Evolutionary conservation across 805 yeast species (phyloP), one percentile per base, ranked within the genome.

Genomic region (Wickerhamomyces rabaulensis): DNA sequence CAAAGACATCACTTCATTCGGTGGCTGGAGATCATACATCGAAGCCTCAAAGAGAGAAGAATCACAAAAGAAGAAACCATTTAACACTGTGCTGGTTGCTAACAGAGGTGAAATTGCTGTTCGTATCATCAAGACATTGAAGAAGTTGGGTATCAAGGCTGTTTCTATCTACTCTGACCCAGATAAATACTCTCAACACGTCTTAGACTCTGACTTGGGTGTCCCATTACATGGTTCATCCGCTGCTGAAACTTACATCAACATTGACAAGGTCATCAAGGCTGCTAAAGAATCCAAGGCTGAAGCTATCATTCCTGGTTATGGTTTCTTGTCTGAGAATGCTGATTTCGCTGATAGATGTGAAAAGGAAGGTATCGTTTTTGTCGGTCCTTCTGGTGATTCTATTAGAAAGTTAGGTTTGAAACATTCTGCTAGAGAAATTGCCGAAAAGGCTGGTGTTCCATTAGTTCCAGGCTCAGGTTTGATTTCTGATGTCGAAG

Each of bases 391-490:
- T 16, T 75, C 92, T 15, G 97, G 97, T 44, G 90, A 87, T 50
- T 91, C 96, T 9, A 94, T 92, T 61, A 76, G 96, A 64, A 82
- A 83, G 58, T 75, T 92, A 43, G 99, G 99, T 40, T 75, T 94
- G 55, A 92, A 92, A 71, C 99, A 94, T 64, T 90, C 97, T 42
- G 99, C 99, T 9, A 82, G 98, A 69, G 94, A 83, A 61, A 88
- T 94, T 53, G 99, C 99, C 20, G 78, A 77, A 54, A 74, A 74
- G 41, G 98, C 98, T n/a, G 83, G 84, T 39, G 98, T 92, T 43
- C 99, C 99, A 6, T 74, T 94, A 48, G 97, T 91, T 48, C 98
- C 99, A n/a, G 99, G 99, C 42, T 87, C 97, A 15, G 95, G 89
- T 9, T 74, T 94, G 54, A 82, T 92, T 33, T 70, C 77, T 2